Base-by-base conservation (phyloP, 2,329 filamentous ascomycete genomes). In the Emergomyces pasteurianus region DNA sequence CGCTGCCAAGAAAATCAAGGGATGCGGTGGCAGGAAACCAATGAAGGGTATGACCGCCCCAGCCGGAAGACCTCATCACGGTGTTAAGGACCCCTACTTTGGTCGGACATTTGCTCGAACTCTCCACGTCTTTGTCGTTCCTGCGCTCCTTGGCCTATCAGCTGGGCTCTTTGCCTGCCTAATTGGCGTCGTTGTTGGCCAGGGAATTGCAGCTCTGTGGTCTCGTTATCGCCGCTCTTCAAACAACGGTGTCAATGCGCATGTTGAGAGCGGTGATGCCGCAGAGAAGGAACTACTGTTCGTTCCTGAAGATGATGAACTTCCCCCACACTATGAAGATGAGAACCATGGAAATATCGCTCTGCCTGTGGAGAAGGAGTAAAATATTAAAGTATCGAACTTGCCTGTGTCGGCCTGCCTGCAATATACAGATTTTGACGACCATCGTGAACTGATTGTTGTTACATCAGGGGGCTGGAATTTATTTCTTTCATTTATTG, bases 141-240 rank as follows among this genome's bases (percentile, higher is more conserved):
- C 77, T 3, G 75, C 75, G 36, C 65, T 77, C n/a, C 66, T 79
- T 6, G 78, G 78, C 49, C 70, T 79, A 38, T 67, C 77, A 31
- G 76, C 77, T 34, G 77, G 77, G 61, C 66, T 80, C 59, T 70
- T 73, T 50, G 77, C 77, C 34, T 77, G 74, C 62, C 75, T 74
- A 10, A 40, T 80, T 50, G 78, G 77, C 54, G 77, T 79, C 74
- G 66, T 80, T n/a, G 70, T 79, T 52, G 77, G 77, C 36, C 77
- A 79, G 67, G 65, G 72, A 36, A 71, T 78, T 49, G 70, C 77
- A 36, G 78, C 75, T 67, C 56, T 79, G 53, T 79, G 78, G 76
- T 69, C 72, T 57, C 73, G 72, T 61, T 74, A 72, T 65, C 74
- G 71, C 56, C 71, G 72, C 26, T 68, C 68, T 55, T 63, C 67